phyloP scores from a whole-genome alignment of 2,329 filamentous ascomycete species.

The Cyclaneusma minus region DNA sequence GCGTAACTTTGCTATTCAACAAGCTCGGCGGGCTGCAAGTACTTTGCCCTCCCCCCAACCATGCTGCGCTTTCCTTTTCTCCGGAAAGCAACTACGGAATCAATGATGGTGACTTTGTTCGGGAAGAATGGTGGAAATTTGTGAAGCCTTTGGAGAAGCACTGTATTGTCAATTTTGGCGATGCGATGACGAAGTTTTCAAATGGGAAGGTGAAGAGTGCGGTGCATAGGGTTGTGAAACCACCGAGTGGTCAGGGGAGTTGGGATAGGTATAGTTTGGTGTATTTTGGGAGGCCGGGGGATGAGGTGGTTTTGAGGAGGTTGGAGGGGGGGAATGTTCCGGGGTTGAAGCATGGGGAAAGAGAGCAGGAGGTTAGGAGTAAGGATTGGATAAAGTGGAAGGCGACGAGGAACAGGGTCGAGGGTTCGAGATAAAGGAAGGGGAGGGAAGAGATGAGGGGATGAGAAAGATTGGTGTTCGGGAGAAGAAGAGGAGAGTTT shows the following conservation, averaged over 20 bases:
- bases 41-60: constrained; percentile 23
- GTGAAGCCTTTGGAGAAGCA: constrained; percentile 33
- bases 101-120: no score
- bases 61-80: constrained; percentile 14
- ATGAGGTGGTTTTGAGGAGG: constrained; percentile 27
- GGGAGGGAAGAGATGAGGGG: no score
- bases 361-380: constrained; percentile 19
- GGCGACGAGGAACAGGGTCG: no score
- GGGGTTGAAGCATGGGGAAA: constrained; percentile 13
- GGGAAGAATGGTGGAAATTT: constrained; percentile 30
- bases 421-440: no score
- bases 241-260: constrained; percentile 29
- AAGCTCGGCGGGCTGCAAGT: constrained; percentile 38
- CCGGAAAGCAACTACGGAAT: constrained; percentile 4
- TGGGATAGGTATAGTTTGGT: constrained; percentile 32
- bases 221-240: constrained; percentile 32
- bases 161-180: constrained; percentile 26
- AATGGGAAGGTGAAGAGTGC: constrained; percentile 23
- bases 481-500: no score
- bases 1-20: constrained; percentile 39
- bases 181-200: constrained; percentile 27
- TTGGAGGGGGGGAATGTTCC: constrained; percentile 17
- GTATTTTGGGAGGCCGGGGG: constrained; percentile 35
- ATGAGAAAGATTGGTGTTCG: no score
- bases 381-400: constrained; percentile 26